Base-by-base conservation (phyloP, 495 filamentous ascomycete genomes). In the Stereocaulon alpinum region DNA sequence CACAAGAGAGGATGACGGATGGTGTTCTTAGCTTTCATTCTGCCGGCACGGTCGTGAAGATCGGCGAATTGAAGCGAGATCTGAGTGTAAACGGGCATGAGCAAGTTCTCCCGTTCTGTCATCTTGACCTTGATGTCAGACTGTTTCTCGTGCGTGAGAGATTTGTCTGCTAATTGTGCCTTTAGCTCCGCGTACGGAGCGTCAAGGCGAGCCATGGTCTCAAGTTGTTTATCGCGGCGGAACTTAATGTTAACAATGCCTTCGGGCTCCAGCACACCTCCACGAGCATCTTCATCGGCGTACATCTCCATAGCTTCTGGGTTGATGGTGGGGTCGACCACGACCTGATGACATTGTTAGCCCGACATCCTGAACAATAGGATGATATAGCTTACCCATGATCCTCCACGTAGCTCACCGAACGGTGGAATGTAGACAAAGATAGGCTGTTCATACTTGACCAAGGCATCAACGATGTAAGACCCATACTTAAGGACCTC, bases 401-500 rank as follows among this genome's bases (percentile, higher is more conserved):
- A 98, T 62, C 93, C 93, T 82, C 93, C 93, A 81, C 93, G 91
- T 55, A 98, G 86, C 72, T 98, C 93, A 62, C 93, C 93, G 72
- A 85, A 88, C 6, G 93, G 93, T 64, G 93, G 93, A 70, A 98
- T 98, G 76, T 98, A 98, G 49, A 98, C 88, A 72, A 98, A 96
- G 67, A 97, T 85, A 15, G 93, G 93, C 76, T 98, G 93, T 80
- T 97, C 91, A 68, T 89, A 97, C 73, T 95, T 93, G 80, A 96
- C 91, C 34, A 98, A 82, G 45, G 93, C 91, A 71, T 98, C 93
- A 61, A 98, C 93, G 66, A 98, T 98, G 80, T 91, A 96, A 15
- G 90, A 95, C 65, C 93, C 93, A 70, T 98, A 98, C 79, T 98
- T 98, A 71, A 98, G 84, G 10, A 98, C 94, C 74, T 98, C 93